These are phyloP conservation scores for Mycena latifolia DNA, from an alignment of 768 basidiomycete species.

Conservation along the genomic window DNA sequence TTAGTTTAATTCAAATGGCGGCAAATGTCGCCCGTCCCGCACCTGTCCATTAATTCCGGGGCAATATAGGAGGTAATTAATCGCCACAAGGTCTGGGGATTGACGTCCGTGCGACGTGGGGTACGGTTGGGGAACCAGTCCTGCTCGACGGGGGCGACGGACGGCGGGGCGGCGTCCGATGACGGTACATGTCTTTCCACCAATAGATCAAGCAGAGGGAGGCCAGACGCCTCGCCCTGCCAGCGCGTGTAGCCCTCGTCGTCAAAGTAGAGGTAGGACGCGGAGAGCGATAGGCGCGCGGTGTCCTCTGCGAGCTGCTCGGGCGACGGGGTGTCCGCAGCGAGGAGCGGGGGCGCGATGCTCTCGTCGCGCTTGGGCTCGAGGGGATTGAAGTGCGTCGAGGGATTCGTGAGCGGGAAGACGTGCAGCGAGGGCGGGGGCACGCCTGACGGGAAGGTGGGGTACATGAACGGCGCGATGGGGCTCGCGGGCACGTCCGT, in stretches of 20 bases:
- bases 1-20: constrained; percentile 4
- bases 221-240: constrained; percentile 94
- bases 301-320: constrained; percentile 70
- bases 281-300: constrained; percentile 74
- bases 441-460: constrained; percentile 64
- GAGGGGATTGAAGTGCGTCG: constrained; percentile 75
- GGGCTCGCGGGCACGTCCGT: constrained; percentile 47
- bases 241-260: constrained; percentile 90
- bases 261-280: constrained; percentile 88
- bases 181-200: constrained; percentile 73
- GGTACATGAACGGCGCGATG: constrained; percentile 56
- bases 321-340: constrained; percentile 42
- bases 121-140: constrained; percentile 89
- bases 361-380: constrained; percentile 55
- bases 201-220: constrained; percentile 88
- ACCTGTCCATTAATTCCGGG: constrained; percentile 96
- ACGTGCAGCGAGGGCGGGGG: constrained; percentile 85
- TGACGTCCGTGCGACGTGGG: constrained; percentile 79
- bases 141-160: constrained; percentile 39
- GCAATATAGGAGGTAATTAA: constrained; percentile 88
- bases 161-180: constrained; percentile 40
- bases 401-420: constrained; percentile 85
- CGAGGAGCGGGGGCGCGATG: constrained; percentile 46
- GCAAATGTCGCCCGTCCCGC: constrained; percentile 45
- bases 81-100: constrained; percentile 91